Base-by-base conservation (phyloP, 768 basidiomycete species). In the Amanita jacksonii region DNA sequence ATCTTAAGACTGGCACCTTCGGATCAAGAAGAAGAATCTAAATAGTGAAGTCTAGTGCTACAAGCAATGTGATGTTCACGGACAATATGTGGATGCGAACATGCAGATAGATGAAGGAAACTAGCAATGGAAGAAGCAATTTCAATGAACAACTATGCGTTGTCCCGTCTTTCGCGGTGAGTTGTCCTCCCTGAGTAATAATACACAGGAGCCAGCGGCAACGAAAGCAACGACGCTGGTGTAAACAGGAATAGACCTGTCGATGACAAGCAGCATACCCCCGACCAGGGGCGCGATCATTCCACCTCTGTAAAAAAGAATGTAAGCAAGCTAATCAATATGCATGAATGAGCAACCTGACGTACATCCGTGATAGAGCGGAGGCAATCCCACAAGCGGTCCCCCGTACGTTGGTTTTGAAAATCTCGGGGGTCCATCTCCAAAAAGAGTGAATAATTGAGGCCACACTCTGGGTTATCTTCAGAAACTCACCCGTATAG, bases 351-450 rank as follows among this genome's bases (percentile, higher is more conserved):
- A 34, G 41, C 19, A 34, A 28, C 18, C 41, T 19, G 16, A 68
- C 81, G 41, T 55, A 89, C 81, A 92, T 78, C 59, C 91, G 71
- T 1, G 85, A 90, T 1, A 93, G 61, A 8, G 88, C 89, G 3
- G 86, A 88, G 0, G 90, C 89, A 41, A 86, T 82, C 1, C 90
- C 90, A 54, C 85, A 83, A 0, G 89, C 91, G 0, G 89, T 90
- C 20, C 91, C 90, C 38, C 90, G 77, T 2, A 91, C 84, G 66
- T 79, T 78, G 0, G 87, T 88, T 0, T 74, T 79, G 54, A 93
- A 92, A 10, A 89, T 82, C 60, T 88, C 85, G 3, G 89, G 89
- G 0, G 89, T 90, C 82, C 86, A 87, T 36, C 42, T 43, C 13
- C 3, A 4, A 3, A 13, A 5, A 13, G 5, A 8, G 19, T 43